phyloP scores from a whole-genome alignment of 2,329 filamentous ascomycete species.

The Arachnomyces sp. region DNA sequence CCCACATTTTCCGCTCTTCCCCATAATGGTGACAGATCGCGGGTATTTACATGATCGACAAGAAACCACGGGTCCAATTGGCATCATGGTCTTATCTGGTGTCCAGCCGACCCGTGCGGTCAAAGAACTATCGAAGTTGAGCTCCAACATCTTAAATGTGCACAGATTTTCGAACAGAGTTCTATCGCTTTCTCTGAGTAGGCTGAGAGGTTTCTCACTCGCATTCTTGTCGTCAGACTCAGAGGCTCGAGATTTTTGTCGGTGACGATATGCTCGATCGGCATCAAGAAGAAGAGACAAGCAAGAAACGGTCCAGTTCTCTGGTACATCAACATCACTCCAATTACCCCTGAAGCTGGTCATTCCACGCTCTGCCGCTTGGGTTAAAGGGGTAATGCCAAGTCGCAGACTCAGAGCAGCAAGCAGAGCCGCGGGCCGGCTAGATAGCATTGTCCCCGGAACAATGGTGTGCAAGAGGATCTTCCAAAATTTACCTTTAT shows the following conservation, averaged over 20 bases:
- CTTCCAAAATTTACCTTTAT: slow-evolving; percentile 41
- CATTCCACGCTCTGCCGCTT: slow-evolving; percentile 37
- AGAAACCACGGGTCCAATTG: slow-evolving; percentile 36
- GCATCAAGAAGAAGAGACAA: slow-evolving; percentile 43
- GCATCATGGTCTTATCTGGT: slow-evolving; percentile 37
- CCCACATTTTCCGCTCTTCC: slow-evolving; percentile 32
- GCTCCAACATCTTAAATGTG: slow-evolving; percentile 41
- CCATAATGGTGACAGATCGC: slow-evolving; percentile 47
- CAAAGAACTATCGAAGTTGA: slow-evolving; percentile 41
- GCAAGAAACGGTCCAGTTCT: slow-evolving; percentile 45
- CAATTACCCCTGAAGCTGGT: slow-evolving; percentile 36
- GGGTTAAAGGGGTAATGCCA: slow-evolving; percentile 37
- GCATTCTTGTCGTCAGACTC: slow-evolving; percentile 7
- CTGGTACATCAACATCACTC: slow-evolving; percentile 42
- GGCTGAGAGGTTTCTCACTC: slow-evolving; percentile 5
- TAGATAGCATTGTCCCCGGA: slow-evolving; percentile 41
- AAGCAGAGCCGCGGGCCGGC: slow-evolving; percentile 40
- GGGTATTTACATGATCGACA: slow-evolving; percentile 40
- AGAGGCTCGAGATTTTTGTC: slow-evolving; percentile 16
- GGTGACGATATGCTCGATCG: slow-evolving; percentile 29
- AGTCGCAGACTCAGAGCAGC: slow-evolving; percentile 44
- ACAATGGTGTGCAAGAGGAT: slow-evolving; percentile 42
- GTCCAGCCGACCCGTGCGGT: slow-evolving; percentile 40
- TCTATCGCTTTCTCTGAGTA: slow-evolving; percentile 33
- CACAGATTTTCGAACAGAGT: slow-evolving; percentile 40